These are phyloP conservation scores for Galeopsis tetrahit DNA, from an alignment of 257 asterid genomes.

Conservation along the genomic window DNA sequence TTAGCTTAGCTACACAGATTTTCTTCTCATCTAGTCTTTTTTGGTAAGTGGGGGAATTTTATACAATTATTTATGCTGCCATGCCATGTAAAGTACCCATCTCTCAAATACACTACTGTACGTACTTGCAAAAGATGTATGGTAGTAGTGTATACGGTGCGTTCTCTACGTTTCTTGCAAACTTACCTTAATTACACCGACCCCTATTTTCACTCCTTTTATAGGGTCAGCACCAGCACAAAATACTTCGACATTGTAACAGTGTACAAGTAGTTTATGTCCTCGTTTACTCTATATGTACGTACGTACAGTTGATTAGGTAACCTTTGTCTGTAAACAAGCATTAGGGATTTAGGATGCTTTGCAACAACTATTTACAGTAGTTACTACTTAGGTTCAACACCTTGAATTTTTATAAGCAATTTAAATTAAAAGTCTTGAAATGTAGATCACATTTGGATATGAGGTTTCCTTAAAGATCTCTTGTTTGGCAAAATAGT, in stretches of 20 bases:
- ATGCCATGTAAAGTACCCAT: conserved; percentile 23
- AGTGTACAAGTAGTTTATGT: no score
- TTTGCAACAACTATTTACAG: no score
- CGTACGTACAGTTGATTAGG: neutral
- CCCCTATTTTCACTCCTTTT: neutral
- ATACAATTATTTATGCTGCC: conserved; percentile 38
- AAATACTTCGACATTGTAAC: no score
- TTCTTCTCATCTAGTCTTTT: neutral
- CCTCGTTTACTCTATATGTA: no score
- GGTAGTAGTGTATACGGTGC: neutral
- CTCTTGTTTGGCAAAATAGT: conserved; percentile 12
- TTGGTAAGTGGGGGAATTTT: conserved; percentile 33
- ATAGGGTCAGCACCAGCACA: no score
- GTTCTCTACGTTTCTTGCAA: neutral
- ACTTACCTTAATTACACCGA: neutral
- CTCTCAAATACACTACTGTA: neutral
- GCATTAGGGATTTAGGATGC: no score
- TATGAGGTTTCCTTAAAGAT: neutral
- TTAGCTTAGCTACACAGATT: neutral
- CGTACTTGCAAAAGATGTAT: conserved; percentile 9
- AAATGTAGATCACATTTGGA: neutral
- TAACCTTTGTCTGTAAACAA: neutral
- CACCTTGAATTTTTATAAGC: no score
- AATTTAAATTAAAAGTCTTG: neutral
- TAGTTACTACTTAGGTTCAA: no score